A percentile compares a stretch with the other conserved stretches of the same genome.
Evolutionary conservation across 768 basidiomycete species (phyloP).

Genomic region (Boletus tomentosulus): DNA sequence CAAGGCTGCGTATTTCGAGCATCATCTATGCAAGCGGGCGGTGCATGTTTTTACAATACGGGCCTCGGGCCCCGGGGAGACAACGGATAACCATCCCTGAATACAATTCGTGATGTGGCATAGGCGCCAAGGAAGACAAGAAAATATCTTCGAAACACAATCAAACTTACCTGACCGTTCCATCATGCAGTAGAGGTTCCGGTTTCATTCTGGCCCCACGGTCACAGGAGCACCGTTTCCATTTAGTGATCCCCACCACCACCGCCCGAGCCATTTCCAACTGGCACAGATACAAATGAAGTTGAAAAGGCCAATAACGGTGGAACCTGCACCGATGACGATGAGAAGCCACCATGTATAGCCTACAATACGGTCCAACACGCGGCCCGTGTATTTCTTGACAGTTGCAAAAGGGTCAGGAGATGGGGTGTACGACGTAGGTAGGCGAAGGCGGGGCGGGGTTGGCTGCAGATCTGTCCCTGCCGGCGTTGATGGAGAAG

Average conservation of each 20-base stretch:
- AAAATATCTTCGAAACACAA: not conserved
- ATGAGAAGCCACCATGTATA: conserved; percentile 74
- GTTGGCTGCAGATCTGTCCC: conserved; percentile 21
- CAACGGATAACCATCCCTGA: not conserved
- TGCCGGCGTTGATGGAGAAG: conserved; percentile 11
- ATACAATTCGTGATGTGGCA: not conserved
- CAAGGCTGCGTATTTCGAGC: too few relatives aligned
- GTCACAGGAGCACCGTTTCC: conserved; percentile 4
- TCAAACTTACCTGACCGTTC: not conserved
- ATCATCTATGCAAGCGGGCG: too few relatives aligned
- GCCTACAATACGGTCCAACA: conserved; percentile 72
- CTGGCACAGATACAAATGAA: conserved; percentile 63
- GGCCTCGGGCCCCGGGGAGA: too few relatives aligned
- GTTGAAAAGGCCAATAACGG: conserved; percentile 66
- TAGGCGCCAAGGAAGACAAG: not conserved
- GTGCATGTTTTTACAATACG: too few relatives aligned
- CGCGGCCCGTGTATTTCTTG: conserved; percentile 64
- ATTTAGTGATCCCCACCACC: conserved; percentile 13
- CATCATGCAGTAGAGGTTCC: not conserved
- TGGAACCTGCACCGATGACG: conserved; percentile 73
- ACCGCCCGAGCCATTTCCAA: conserved; percentile 55
- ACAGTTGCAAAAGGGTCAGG: conserved; percentile 50
- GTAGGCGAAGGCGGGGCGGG: conserved; percentile 47
- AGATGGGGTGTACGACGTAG: conserved; percentile 43
- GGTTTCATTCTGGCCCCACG: conserved; percentile 15